Conservation (phyloP, 2,329 filamentous ascomycete species). For the Lachnellula hyalina region DNA sequence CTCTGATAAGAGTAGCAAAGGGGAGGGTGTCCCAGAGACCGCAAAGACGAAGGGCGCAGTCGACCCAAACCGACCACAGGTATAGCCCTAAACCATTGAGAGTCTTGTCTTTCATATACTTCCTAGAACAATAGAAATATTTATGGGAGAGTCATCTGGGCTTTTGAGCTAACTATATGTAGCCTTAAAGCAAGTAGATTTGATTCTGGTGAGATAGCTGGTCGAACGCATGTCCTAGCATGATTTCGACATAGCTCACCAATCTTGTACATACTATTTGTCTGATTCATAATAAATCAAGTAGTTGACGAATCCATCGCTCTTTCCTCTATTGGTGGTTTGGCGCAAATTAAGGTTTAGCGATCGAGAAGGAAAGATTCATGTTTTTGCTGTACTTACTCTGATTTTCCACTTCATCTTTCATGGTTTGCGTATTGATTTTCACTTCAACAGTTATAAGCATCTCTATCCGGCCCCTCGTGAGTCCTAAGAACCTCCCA, state of each 20-base stretch:
- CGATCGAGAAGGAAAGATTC: neutral
- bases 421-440: neutral
- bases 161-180: slow-evolving; percentile 14
- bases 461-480: neutral
- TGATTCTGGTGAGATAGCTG: neutral
- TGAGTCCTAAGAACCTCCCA: neutral
- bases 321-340: neutral
- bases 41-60: slow-evolving; percentile 49
- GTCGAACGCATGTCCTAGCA: neutral
- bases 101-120: neutral
- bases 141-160: slow-evolving; percentile 7
- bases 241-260: neutral
- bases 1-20: slow-evolving; percentile 48
- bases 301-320: neutral
- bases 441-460: neutral
- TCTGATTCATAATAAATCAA: neutral
- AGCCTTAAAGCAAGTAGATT: slow-evolving; percentile 15
- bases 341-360: too few species aligned
- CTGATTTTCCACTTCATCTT: neutral
- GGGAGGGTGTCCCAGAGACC: slow-evolving; percentile 50
- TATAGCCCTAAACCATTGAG: slow-evolving; percentile 15
- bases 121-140: slow-evolving; percentile 11
- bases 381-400: neutral
- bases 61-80: slow-evolving; percentile 28
- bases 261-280: slow-evolving; percentile 15